Conservation (phyloP, 345 rosid genomes). For the Mercurialis annua region DNA sequence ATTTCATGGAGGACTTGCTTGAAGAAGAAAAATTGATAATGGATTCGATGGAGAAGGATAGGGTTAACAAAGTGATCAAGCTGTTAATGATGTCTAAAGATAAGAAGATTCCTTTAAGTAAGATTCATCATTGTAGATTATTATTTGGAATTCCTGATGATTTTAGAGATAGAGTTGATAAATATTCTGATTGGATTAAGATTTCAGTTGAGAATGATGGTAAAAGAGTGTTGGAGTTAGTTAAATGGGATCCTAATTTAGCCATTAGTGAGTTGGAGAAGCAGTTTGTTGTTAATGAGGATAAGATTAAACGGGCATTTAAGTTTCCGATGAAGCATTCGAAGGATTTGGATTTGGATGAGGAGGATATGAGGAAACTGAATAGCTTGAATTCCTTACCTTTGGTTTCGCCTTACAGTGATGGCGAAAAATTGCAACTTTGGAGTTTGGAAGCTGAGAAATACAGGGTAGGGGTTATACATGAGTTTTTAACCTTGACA, state of each 20-base stretch:
- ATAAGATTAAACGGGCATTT: slow-evolving; percentile 54
- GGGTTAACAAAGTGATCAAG: slow-evolving; percentile 57
- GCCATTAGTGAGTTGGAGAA: slow-evolving; percentile 67
- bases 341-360: slow-evolving; percentile 60
- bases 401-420: slow-evolving; percentile 74
- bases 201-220: slow-evolving; percentile 54
- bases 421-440: slow-evolving; percentile 53
- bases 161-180: slow-evolving; percentile 65
- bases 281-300: slow-evolving; percentile 59
- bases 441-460: slow-evolving; percentile 94
- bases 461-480: slow-evolving; percentile 72
- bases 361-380: slow-evolving; percentile 45
- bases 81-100: slow-evolving; percentile 75
- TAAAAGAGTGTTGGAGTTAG: slow-evolving; percentile 64
- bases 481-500: slow-evolving; percentile 87
- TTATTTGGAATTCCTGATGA: slow-evolving; percentile 86
- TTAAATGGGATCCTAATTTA: slow-evolving; percentile 63
- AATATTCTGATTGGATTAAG: slow-evolving; percentile 65
- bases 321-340: slow-evolving; percentile 67
- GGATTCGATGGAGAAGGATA: slow-evolving; percentile 61
- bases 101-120: slow-evolving; percentile 65
- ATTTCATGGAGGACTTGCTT: slow-evolving; percentile 59
- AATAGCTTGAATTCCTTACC: slow-evolving; percentile 67
- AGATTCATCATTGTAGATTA: slow-evolving; percentile 64
- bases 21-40: slow-evolving; percentile 50